A percentile compares a stretch with the other conserved stretches of the same genome.
Evolutionary conservation across 345 rosid species (phyloP).

Genomic region (Bretschneidera sinensis): DNA sequence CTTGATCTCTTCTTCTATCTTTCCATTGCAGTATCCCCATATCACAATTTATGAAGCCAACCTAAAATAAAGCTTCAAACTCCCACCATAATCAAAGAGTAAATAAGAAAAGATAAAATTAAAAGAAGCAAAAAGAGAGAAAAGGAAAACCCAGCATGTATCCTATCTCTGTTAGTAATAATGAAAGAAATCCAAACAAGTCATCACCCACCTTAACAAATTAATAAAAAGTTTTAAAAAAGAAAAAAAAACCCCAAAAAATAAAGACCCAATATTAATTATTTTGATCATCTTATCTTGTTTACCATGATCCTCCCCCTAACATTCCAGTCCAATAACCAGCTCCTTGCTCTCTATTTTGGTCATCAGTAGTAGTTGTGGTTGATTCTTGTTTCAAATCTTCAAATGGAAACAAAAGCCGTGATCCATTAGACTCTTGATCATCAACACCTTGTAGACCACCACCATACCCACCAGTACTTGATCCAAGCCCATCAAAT

Average conservation of each 20-base stretch:
- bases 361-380: conserved; percentile 37
- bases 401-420: conserved; percentile 86
- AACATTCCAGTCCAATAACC: conserved; percentile 96
- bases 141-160: conserved; percentile 23
- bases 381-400: conserved; percentile 78
- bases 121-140: conserved; percentile 6
- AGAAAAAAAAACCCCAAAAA: conserved; percentile 7
- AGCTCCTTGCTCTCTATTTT: conserved; percentile 42
- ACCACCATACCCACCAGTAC: conserved; percentile 46
- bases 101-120: not conserved
- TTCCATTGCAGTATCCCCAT: not conserved
- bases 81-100: conserved; percentile 24
- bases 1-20: conserved; percentile 13
- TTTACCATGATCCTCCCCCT: conserved; percentile 95
- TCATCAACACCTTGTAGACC: too few species aligned
- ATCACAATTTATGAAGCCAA: conserved; percentile 31
- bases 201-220: conserved; percentile 36
- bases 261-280: conserved; percentile 16
- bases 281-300: conserved; percentile 21
- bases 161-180: conserved; percentile 38
- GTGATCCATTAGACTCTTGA: conserved; percentile 50
- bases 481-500: conserved; percentile 68
- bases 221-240: conserved; percentile 16
- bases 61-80: conserved; percentile 42
- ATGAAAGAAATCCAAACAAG: conserved; percentile 46